Evolutionary conservation across 805 yeast species (phyloP).

Genomic region (Isabelozyma heimii): DNA sequence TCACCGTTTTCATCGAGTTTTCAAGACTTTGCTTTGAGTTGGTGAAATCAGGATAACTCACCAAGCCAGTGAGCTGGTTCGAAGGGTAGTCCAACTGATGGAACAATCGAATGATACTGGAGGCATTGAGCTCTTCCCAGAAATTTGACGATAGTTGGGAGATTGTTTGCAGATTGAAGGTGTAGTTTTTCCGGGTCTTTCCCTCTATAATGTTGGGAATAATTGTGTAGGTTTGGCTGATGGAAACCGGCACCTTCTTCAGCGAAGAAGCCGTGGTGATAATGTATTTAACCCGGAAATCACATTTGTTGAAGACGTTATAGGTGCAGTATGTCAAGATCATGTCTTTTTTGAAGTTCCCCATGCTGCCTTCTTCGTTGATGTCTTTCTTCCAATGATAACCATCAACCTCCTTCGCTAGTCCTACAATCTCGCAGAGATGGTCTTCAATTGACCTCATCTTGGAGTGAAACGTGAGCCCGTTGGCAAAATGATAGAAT

Average conservation of each 20-base stretch:
- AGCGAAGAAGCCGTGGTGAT: constrained; percentile 20
- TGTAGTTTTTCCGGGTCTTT: constrained; percentile 11
- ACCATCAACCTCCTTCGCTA: constrained; percentile 12
- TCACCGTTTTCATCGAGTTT: constrained; percentile 34
- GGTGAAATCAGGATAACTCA: constrained; percentile 45
- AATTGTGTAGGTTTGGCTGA: constrained; percentile 34
- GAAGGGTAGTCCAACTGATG: constrained; percentile 52
- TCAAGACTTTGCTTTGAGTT: constrained; percentile 11
- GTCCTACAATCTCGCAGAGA: constrained; percentile 24
- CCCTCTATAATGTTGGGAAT: constrained; percentile 10
- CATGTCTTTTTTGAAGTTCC: constrained; percentile 14
- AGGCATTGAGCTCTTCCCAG: constrained; percentile 65
- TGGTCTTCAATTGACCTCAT: constrained; percentile 26
- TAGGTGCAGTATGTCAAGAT: constrained; percentile 62
- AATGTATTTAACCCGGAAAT: constrained; percentile 64
- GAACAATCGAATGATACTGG: constrained; percentile 54
- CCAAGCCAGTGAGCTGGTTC: constrained; percentile 56
- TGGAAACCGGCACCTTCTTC: constrained; percentile 10
- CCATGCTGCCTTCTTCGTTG: constrained; percentile 1
- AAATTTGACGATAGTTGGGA: constrained; percentile 14
- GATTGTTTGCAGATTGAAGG: constrained; percentile 14
- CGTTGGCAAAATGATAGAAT: constrained; percentile 37
- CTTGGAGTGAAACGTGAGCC: constrained; percentile 19
- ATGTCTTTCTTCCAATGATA: constrained; percentile 14
- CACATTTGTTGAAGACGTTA: constrained; percentile 72